Evolutionary conservation across 805 yeast species (phyloP), one percentile per base, ranked within the genome.

Genomic region (Middelhovenomyces tepae): DNA sequence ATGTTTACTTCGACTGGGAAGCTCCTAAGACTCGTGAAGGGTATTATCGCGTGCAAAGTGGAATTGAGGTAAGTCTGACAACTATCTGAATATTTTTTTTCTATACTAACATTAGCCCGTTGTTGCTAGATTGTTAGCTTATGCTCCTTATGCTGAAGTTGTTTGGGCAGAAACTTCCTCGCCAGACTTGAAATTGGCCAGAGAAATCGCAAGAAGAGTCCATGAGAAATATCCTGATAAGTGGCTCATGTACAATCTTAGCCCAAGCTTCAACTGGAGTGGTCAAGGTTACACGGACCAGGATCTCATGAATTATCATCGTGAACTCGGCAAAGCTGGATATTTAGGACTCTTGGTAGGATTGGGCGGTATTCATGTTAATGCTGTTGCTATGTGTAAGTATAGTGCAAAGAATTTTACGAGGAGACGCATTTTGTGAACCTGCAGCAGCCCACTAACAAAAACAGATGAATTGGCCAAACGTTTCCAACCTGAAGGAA

Each of bases 221-320:
- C 71, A 68, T 36, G 50, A 46, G n/a, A 49, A 55, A 7, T 60
- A 54, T 43, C 76, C 77, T n/a, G 53, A 60, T 16, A 64, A 62
- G 39, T 66, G 67, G 54, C 56, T 72, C 13, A 78, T 72, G 10
- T 72, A 72, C 44, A 73, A 73, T 40, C 52, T 69, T 34, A 64
- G 71, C 14, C 78, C 77, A n/a, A 65, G 70, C 14, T 72, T 70
- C 51, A 68, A 72, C 47, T 72, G 76, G 74, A 46, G 59, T 10
- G 63, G 60, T 1, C 70, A 69, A 34, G 77, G 76, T 1, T 72
- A 65, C 46, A 46, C 56, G 8, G 62, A 60, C 7, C 39, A 54
- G 7, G 62, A 62, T 30, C 54, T 72, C 29, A 48, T 59, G 31
- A 53, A 56, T 22, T 68, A 70, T 39, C 64, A 67, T 9, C 59